Percentiles rank a stretch among this genome's conserved stretches.
These are phyloP conservation scores for Tympanopsis confertula DNA, from an alignment of 2,329 filamentous ascomycete species.

Conservation along the genomic window DNA sequence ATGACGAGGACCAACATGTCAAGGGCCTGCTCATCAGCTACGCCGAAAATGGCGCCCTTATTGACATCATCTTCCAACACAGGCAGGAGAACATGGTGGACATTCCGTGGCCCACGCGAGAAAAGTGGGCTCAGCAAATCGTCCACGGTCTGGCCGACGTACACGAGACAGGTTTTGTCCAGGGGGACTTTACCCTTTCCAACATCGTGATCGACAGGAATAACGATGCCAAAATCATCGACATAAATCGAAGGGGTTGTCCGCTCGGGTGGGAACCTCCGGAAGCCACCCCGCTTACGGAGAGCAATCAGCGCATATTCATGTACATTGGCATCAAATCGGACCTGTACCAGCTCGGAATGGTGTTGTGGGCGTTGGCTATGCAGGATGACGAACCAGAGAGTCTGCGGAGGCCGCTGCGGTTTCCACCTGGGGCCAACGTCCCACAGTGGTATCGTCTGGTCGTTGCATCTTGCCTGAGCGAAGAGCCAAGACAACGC, in stretches of 20 bases:
- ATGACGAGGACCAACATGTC: slow-evolving; percentile 60
- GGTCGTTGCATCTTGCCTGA: slow-evolving; percentile 68
- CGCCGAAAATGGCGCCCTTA: slow-evolving; percentile 74
- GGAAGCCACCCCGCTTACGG: slow-evolving; percentile 74
- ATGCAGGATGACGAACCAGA: slow-evolving; percentile 86
- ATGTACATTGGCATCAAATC: slow-evolving; percentile 99
- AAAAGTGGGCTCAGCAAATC: slow-evolving; percentile 85
- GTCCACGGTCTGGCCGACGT: slow-evolving; percentile 82
- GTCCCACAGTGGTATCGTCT: slow-evolving; percentile 71
- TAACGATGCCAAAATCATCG: slow-evolving; percentile 88
- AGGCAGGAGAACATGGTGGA: slow-evolving; percentile 41
- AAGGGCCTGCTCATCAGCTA: slow-evolving; percentile 86
- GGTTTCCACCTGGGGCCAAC: slow-evolving; percentile 40
- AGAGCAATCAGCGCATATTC: slow-evolving; percentile 77
- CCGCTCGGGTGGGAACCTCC: slow-evolving; percentile 96
- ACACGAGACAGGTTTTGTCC: slow-evolving; percentile 90
- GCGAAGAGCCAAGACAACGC: slow-evolving; percentile 60
- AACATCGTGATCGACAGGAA: slow-evolving; percentile 87
- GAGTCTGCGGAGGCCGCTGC: slow-evolving; percentile 59
- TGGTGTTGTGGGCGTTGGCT: slow-evolving; percentile 90
- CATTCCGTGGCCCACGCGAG: slow-evolving; percentile 59
- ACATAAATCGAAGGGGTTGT: slow-evolving; percentile 95
- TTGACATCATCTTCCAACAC: slow-evolving; percentile 80
- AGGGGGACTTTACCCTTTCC: slow-evolving; percentile 92
- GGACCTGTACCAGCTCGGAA: slow-evolving; percentile 88